Conservation (phyloP, 768 basidiomycete genomes). For the Galerina sulciceps region DNA sequence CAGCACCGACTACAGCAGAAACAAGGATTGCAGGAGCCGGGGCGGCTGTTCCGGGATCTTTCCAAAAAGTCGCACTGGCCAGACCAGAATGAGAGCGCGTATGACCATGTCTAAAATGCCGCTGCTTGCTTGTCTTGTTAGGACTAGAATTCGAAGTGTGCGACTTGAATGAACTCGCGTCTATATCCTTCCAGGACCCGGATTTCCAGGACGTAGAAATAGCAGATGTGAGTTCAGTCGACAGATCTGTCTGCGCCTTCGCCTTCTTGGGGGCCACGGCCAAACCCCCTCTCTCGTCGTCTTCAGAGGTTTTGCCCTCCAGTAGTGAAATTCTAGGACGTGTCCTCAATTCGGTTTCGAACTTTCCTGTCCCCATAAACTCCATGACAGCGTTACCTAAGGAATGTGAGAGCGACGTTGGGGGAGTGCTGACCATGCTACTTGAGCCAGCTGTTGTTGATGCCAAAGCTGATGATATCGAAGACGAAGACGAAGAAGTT, state of each 20-base stretch:
- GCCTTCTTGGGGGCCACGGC: constrained; percentile 35
- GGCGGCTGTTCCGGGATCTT: constrained; percentile 54
- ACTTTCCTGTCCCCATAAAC: constrained; percentile 39
- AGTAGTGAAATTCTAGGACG: constrained; percentile 18
- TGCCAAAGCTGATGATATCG: constrained; percentile 46
- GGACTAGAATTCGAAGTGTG: constrained; percentile 39
- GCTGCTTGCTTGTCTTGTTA: constrained; percentile 34
- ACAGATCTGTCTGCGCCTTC: constrained; percentile 34
- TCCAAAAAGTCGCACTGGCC: constrained; percentile 46
- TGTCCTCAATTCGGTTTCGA: constrained; percentile 29
- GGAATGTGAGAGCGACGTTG: constrained; percentile 56
- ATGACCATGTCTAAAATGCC: constrained; percentile 29
- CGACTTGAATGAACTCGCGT: constrained; percentile 38
- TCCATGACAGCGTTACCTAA: constrained; percentile 48
- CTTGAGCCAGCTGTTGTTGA: constrained; percentile 42
- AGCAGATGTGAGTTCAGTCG: constrained; percentile 34
- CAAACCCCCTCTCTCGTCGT: constrained; percentile 30
- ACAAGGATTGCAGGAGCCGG: constrained; percentile 59
- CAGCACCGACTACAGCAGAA: constrained; percentile 50
- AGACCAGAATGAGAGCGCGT: constrained; percentile 42
- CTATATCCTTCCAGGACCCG: constrained; percentile 43
- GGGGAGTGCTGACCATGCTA: constrained; percentile 58
- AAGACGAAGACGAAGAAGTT: constrained; percentile 58
- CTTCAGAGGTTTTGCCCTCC: constrained; percentile 16
- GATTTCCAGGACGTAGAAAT: constrained; percentile 45